Base-by-base conservation (phyloP, 306 rosid species). In the Quercus aquifolioides region DNA sequence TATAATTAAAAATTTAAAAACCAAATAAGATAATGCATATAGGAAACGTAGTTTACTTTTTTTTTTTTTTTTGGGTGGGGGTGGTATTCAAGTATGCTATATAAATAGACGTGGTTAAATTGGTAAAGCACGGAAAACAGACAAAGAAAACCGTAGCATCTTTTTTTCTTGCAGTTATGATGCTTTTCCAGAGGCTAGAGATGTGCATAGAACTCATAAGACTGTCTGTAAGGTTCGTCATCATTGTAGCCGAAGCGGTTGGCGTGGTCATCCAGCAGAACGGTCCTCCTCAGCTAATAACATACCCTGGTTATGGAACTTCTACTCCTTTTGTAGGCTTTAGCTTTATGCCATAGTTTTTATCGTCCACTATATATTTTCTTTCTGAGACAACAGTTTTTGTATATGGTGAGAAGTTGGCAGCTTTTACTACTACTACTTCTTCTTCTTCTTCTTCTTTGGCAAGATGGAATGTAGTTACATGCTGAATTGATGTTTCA, bases 221-320 rank as follows among this genome's bases (percentile, higher is more conserved):
- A 74, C 64, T 88, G 90, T 97, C 97, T 54, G 76, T 94, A 52
- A 80, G 88, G 12, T 91, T 94, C 59, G 94, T 92, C 58, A 75
- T 94, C 35, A 71, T 85, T 19, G 90, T 94, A 1, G 97, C 97
- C 0, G 91, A 94, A 67, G 87, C 97, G 0, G 95, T 94, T 0
- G 86, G 74, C 55, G 80, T 81, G 0, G 88, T 75, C 15, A 83
- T 90, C 46, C 94, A 88, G 43, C 88, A 87, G 51, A 85, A 81
- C 80, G 4, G 79, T 55, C 46, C 82, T 81, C 63, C 81, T 54
- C 55, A 55, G 25, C 12, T 28, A 5, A 1, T 28, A 4, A 1
- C 81, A 78, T 28, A 74, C 71, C 7, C 87, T 81, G 0, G 54
- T 86, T 58, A 74, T 30, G 71, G 71, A 38, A 70, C 79, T 15